Evolutionary conservation across 331 rosid genomes (phyloP).

Genomic region (Dryas integrifolia): DNA sequence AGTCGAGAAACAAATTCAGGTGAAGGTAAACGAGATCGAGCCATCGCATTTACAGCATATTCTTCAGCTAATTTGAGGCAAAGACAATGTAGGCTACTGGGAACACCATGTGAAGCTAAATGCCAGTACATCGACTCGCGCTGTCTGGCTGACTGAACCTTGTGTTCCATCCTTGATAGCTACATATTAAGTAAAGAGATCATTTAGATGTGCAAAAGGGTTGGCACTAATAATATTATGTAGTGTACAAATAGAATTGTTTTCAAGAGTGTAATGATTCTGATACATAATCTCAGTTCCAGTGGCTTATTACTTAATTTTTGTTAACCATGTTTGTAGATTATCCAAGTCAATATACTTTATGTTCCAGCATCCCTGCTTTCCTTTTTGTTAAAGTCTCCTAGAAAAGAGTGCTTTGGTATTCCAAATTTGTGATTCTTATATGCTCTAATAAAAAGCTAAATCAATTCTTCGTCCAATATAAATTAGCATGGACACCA

Average conservation of each 20-base stretch:
- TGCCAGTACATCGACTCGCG: conserved; percentile 83
- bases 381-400: too few species aligned
- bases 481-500: too few species aligned
- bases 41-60: conserved; percentile 73
- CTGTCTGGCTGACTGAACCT: conserved; percentile 65
- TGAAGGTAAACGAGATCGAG: conserved; percentile 82
- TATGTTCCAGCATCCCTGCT: too few species aligned
- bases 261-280: not conserved
- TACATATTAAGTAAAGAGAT: conserved; percentile 38
- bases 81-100: conserved; percentile 77
- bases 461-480: too few species aligned
- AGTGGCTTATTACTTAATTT: not conserved
- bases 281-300: not conserved
- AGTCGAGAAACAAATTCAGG: conserved; percentile 76
- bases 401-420: too few species aligned
- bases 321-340: too few species aligned
- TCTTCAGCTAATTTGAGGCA: conserved; percentile 84
- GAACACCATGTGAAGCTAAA: conserved; percentile 88
- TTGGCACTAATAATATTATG: not conserved
- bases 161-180: conserved; percentile 76
- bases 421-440: too few species aligned
- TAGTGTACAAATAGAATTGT: not conserved
- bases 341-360: too few species aligned
- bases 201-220: conserved; percentile 10
- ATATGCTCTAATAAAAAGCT: too few species aligned